Evolutionary conservation across 495 filamentous ascomycete species (phyloP).

Genomic region (Aspergillus homomorphus): DNA sequence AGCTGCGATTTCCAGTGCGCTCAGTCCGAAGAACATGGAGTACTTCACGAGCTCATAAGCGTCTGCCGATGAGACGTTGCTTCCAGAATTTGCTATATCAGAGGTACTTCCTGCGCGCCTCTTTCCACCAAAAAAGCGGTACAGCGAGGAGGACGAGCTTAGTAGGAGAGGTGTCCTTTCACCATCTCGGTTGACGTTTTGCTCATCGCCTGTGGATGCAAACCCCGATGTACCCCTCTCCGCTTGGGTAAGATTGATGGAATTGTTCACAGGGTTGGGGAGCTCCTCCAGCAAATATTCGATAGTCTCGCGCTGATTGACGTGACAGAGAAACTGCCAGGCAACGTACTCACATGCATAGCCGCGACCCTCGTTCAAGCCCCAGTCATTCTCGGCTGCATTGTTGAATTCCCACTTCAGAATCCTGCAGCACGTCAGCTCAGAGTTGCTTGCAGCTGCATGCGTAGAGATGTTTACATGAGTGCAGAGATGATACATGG

Average conservation of each 20-base stretch:
- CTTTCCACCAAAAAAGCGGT: slow-evolving; percentile 21
- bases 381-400: slow-evolving; percentile 60
- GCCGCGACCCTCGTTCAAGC: slow-evolving; percentile 71
- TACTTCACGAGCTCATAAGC: slow-evolving; percentile 53
- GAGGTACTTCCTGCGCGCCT: slow-evolving; percentile 14
- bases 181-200: slow-evolving; percentile 2
- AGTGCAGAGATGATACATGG: slow-evolving; percentile 73
- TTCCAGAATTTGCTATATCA: slow-evolving; percentile 9
- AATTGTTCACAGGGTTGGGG: slow-evolving; percentile 25
- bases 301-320: slow-evolving; percentile 77
- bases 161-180: slow-evolving; percentile 35
- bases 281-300: slow-evolving; percentile 83
- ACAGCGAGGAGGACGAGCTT: slow-evolving; percentile 27
- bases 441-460: neutral
- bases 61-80: slow-evolving; percentile 13
- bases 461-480: slow-evolving; percentile 54
- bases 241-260: slow-evolving; percentile 19
- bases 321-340: slow-evolving; percentile 77
- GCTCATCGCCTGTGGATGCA: slow-evolving; percentile 8
- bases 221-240: slow-evolving; percentile 27
- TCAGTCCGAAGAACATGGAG: slow-evolving; percentile 69
- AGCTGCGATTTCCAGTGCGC: slow-evolving; percentile 85
- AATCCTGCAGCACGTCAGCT: slow-evolving; percentile 47
- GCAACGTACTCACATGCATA: slow-evolving; percentile 89
- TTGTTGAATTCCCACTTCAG: slow-evolving; percentile 74